Evolutionary conservation across 1,139 yeast genomes (phyloP).

Genomic region (Scheffersomyces illinoinensis): DNA sequence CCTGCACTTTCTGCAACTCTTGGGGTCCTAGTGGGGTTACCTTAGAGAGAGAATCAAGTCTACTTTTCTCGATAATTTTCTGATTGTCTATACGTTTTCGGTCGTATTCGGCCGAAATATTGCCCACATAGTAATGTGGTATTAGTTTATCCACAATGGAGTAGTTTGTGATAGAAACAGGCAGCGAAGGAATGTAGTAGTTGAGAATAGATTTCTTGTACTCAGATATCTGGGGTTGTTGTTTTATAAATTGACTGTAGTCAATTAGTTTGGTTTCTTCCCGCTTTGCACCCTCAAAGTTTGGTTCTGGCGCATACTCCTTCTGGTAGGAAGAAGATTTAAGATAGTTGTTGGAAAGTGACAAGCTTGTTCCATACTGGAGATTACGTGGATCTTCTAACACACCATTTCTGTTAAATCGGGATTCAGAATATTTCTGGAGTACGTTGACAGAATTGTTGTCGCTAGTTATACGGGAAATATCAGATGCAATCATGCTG

Average conservation of each 20-base stretch:
- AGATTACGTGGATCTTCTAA: background rate
- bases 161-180: conserved; percentile 8
- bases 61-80: conserved; percentile 6
- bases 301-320: conserved; percentile 7
- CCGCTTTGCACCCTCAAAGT: background rate
- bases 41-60: conserved; percentile 7
- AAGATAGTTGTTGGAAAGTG: conserved; percentile 8
- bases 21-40: conserved; percentile 8
- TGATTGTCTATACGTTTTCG: conserved; percentile 7
- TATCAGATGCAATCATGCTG: conserved; percentile 12
- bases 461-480: background rate
- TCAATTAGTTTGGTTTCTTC: background rate
- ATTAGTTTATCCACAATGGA: conserved; percentile 14
- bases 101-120: conserved; percentile 8
- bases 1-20: conserved; percentile 21
- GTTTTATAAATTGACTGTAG: background rate
- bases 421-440: background rate
- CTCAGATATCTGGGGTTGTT: conserved; percentile 2
- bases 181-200: conserved; percentile 11
- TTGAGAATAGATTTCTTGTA: conserved; percentile 11
- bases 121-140: conserved; percentile 12
- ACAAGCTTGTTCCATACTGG: conserved; percentile 15
- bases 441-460: background rate
- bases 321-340: conserved; percentile 12
- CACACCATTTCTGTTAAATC: background rate